Base-by-base conservation (phyloP, 2,329 filamentous ascomycete genomes). In the Zasmidium citrigriseum region DNA sequence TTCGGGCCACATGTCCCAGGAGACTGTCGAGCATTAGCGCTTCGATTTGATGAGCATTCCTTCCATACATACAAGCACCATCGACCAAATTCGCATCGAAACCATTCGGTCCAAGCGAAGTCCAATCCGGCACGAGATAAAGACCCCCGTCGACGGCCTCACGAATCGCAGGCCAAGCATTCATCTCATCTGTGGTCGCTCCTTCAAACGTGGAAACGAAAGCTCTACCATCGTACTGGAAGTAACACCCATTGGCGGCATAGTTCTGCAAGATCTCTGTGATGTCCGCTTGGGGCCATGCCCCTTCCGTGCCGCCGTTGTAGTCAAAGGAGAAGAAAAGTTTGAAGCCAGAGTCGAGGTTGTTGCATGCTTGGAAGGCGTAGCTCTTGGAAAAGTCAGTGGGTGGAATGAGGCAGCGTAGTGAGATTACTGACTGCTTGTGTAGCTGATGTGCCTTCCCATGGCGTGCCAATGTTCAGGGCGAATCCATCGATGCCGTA, bases 251-350 rank as follows among this genome's bases (percentile, higher is more conserved):
- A 1, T 71, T 69, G 21, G 66, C 67, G 1, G 72, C 77, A 57
- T 82, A 84, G 57, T 78, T 70, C 14, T 73, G 75, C 57, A 83
- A 74, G 64, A 79, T 80, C 14, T 80, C 75, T 10, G 69, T 72
- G 2, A 68, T 69, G 1, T 76, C 76, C 29, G 80, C 68, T 9
- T 65, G 57, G 10, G 66, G 22, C 54, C 65, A 68, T 64, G n/a
- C 66, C 58, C 70, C 74, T 25, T 29, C 46, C 16, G 20, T 22
- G 81, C 76, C 78, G 79, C 71, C 82, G 10, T 44, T 80, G 68
- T 83, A 83, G 70, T 84, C 82, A 60, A 84, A 85, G 0, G 55
- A 84, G 59, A 85, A 77, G 55, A 84, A 83, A 16, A 83, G 78
- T 53, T 82, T 82, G 75, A 84, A 81, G 49, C 71, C 69, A n/a